phyloP scores from a whole-genome alignment of 2,329 filamentous ascomycete genomes.

The Nemania sp. region DNA sequence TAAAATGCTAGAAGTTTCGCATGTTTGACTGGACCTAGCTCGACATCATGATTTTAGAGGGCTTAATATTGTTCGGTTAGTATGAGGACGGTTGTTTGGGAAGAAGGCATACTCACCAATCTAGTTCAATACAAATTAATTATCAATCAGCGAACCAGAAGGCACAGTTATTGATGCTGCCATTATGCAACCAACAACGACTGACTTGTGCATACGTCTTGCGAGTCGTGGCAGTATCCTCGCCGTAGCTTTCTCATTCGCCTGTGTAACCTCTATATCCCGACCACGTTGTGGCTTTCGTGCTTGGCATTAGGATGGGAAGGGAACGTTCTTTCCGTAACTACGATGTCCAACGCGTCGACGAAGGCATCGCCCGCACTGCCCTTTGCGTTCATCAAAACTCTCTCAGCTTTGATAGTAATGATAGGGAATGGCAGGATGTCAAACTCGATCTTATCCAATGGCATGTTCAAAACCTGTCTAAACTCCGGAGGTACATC shows the following conservation, averaged over 20 bases:
- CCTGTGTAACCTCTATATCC: too few species aligned
- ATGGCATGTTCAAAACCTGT: slow-evolving; percentile 6
- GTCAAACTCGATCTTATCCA: slow-evolving; percentile 5
- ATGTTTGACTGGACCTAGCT: too few species aligned
- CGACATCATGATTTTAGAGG: too few species aligned
- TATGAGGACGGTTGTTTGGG: too few species aligned
- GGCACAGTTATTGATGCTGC: too few species aligned
- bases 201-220: too few species aligned
- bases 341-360: slow-evolving; percentile 12
- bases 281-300: background rate
- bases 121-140: too few species aligned
- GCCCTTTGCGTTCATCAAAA: background rate
- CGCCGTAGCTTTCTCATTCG: background rate
- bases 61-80: too few species aligned
- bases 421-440: slow-evolving; percentile 19
- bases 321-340: slow-evolving; percentile 11
- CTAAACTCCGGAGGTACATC: slow-evolving; percentile 1
- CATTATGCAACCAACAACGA: too few species aligned
- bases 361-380: slow-evolving; percentile 1
- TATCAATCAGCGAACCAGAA: too few species aligned
- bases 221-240: background rate
- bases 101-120: too few species aligned
- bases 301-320: background rate
- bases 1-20: too few species aligned
- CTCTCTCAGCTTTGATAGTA: slow-evolving; percentile 21